Evolutionary conservation across 2,329 filamentous ascomycete genomes (phyloP), one percentile per base, ranked within the genome.

Genomic region (Xylaria sp.): DNA sequence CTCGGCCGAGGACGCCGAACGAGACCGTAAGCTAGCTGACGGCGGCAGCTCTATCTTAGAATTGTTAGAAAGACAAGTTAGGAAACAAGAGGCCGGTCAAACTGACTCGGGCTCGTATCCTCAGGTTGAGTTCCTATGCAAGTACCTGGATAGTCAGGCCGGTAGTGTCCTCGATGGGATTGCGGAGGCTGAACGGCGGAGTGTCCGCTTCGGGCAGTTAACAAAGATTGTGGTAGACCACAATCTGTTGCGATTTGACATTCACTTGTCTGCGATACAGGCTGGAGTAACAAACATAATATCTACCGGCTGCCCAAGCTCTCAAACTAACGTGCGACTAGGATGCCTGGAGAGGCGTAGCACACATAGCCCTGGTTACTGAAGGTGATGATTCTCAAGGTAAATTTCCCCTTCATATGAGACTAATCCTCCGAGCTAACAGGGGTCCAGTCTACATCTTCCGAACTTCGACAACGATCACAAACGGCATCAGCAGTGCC

Each of bases 141-240:
- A 83, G 12, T 86, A 89, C 64, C 80, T 93, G 18, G 82, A 84
- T 0, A 78, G 78, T 3, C 88, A 89, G 74, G 87, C 89, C 10
- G 84, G 83, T n/a, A 79, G 79, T 8, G 84, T 93, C 1, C 92
- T 93, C 73, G 79, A 86, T 62, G 84, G 89, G 66, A 89, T 94
- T 76, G 89, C 93, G 69, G 87, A 91, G 78, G 87, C 90, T 7
- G 87, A 93, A 79, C 85, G 88, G 74, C 83, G 90, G 63, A 90
- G 89, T 64, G 90, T 94, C 12, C 82, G 90, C 5, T 90, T 93
- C 72, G 90, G 90, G 3, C 84, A 84, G 36, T 80, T 85, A 3
- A 81, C 84, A 3, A 82, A 79, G 59, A 73, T 89, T 5, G 79
- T 81, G 1, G 67, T 86, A 10, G 81, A 80, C 0, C 74, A 75